Conservation (phyloP, 2,329 filamentous ascomycete genomes). For the Tolypocladium ophioglossoides region DNA sequence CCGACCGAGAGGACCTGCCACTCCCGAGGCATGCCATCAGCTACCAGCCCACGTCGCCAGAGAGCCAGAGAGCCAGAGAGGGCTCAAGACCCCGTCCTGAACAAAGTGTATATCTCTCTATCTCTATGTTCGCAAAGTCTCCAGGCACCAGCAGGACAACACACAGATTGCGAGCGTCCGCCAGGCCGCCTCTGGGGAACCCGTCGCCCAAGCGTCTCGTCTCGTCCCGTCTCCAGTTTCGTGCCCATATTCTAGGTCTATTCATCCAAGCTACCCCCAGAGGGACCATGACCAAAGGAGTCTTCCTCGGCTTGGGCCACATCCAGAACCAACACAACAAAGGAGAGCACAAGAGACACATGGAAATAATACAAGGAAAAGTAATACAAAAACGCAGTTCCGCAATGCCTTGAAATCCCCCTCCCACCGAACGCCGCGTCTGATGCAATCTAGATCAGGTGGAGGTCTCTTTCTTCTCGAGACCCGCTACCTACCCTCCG, state of each 20-base stretch:
- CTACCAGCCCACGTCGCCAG: neutral
- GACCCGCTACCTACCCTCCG: neutral
- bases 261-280: neutral
- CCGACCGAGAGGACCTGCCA: too few species aligned
- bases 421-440: conserved; percentile 9
- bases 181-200: neutral
- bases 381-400: neutral
- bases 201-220: neutral
- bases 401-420: conserved; percentile 2
- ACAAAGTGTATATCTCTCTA: neutral
- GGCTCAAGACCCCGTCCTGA: neutral
- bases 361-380: neutral
- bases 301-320: neutral
- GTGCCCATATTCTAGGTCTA: neutral
- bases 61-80: too few species aligned
- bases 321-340: neutral
- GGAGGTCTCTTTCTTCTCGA: neutral
- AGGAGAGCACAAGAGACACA: neutral
- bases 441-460: conserved; percentile 6
- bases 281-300: neutral
- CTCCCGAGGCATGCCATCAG: neutral
- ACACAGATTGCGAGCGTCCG: neutral
- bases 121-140: neutral
- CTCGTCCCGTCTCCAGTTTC: neutral
- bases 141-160: neutral